phyloP scores from a whole-genome alignment of 148 eudicot genomes.

The Vaccinium corymbosum region DNA sequence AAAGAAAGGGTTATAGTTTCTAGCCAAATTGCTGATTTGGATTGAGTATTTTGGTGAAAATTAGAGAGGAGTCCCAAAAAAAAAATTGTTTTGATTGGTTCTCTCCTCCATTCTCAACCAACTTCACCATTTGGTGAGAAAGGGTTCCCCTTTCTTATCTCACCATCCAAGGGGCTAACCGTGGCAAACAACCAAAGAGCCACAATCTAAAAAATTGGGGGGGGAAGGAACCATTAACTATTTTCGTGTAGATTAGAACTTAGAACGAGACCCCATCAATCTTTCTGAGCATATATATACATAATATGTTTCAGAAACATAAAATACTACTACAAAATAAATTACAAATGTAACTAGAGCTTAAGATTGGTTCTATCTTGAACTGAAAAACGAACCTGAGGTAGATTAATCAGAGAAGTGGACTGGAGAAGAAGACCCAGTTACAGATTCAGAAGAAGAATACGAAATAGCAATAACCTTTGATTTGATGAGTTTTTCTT shows the following conservation, averaged over 20 bases:
- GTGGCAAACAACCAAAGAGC: neutral
- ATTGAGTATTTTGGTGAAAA: no score
- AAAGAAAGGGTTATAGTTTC: no score
- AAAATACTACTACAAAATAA: no score
- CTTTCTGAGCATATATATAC: neutral
- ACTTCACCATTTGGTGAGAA: no score
- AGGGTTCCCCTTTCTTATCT: no score
- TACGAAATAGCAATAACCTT: neutral
- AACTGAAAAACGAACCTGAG: slow-evolving; percentile 9
- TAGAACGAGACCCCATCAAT: neutral
- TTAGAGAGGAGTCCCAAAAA: no score
- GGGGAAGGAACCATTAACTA: neutral
- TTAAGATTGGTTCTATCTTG: neutral
- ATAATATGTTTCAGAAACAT: neutral
- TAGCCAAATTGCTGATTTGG: neutral
- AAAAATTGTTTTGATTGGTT: no score
- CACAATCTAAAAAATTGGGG: neutral
- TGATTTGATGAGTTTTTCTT: neutral
- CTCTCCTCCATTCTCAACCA: no score
- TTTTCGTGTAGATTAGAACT: neutral
- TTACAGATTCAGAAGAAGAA: neutral
- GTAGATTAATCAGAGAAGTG: neutral
- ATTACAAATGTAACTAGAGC: neutral
- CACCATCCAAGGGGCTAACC: neutral
- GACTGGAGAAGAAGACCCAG: neutral